Base-by-base conservation (phyloP, 352 stramenopile genomes). In the Globisporangium cystogenes region DNA sequence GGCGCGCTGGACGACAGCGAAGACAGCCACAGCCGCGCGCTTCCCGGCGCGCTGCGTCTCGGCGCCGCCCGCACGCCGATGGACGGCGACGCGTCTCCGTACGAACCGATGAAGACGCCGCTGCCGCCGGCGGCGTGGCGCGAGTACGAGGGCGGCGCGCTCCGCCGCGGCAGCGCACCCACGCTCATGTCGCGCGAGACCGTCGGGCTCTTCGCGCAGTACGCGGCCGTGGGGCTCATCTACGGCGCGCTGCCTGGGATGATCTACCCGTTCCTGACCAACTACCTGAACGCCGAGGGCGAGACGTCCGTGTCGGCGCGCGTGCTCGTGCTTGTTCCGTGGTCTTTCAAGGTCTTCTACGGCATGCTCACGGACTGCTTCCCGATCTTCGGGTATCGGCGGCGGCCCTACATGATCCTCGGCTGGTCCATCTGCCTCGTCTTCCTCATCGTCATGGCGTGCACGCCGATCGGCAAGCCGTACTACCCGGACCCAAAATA, bases 301-400 rank as follows among this genome's bases (percentile, higher is more conserved):
- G 57, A 54, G 8, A 53, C 65, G 21, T 57, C 65, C 4, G 55
- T 60, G 7, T 57, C 74, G 0, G 74, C 72, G 2, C 48, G 35
- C 23, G 57, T 63, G 44, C 58, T 85, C 3, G 52, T 82, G 18
- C 24, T 59, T 4, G 46, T 86, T 5, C 70, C 70, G 1, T 86
- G 75, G 75, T 83, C 68, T 24, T 76, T 87, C 59, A 86, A 85
- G 60, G 67, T 82, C 7, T 82, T 88, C 41, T 76, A 78, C 55
- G 77, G 77, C 40, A 79, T 86, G 27, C 21, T 87, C 31, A 70
- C 76, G 0, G 76, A 86, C 48, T 81, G 68, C 44, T 52, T 80
- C 2, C 76, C 76, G 21, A 72, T 87, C 26, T 71, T 37, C 29
- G 76, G 76, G 27, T 86, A 72, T 59, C 76, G 76, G 12, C 72